These are phyloP conservation scores for Fusarium globosum DNA, from an alignment of 2,329 filamentous ascomycete genomes.

Conservation along the genomic window DNA sequence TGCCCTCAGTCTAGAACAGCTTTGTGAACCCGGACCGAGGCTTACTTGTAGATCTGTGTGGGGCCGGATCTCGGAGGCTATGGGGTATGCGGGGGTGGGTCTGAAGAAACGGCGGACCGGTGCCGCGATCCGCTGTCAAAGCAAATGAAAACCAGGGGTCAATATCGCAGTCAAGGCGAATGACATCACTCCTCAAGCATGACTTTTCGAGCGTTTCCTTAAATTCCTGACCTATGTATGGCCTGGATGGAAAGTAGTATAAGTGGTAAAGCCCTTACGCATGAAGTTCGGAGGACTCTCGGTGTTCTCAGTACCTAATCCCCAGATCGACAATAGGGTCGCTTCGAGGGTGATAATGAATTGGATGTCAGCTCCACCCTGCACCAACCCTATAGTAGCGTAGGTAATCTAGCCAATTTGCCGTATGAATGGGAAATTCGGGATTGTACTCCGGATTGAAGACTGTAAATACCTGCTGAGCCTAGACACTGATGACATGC, in stretches of 20 bases:
- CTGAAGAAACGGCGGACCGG: neutral
- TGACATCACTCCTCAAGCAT: neutral
- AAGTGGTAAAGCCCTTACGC: neutral
- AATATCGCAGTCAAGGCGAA: neutral
- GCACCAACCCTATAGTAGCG: neutral
- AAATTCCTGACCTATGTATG: neutral
- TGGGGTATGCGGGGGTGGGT: constrained; percentile 1
- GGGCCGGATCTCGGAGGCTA: constrained; percentile 5
- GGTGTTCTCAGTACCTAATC: constrained; percentile 5
- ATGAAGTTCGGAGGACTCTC: constrained; percentile 29
- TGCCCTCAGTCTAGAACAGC: neutral
- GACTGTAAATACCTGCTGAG: neutral
- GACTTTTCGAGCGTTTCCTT: neutral
- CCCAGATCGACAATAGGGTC: constrained; percentile 9
- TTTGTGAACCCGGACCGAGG: constrained; percentile 1
- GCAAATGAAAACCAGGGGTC: neutral
- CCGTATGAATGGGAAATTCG: constrained; percentile 3
- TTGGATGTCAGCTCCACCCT: constrained; percentile 9
- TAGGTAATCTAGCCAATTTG: neutral
- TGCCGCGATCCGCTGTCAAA: constrained; percentile 11
- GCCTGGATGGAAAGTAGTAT: neutral
- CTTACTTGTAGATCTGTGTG: neutral
- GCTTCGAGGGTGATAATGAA: neutral
- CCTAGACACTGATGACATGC: neutral
- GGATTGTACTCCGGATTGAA: constrained; percentile 3